Percentiles rank a stretch among this genome's conserved stretches.
Conservation (phyloP, 2,329 filamentous ascomycete species). For the Metarhizium anisopliae region DNA sequence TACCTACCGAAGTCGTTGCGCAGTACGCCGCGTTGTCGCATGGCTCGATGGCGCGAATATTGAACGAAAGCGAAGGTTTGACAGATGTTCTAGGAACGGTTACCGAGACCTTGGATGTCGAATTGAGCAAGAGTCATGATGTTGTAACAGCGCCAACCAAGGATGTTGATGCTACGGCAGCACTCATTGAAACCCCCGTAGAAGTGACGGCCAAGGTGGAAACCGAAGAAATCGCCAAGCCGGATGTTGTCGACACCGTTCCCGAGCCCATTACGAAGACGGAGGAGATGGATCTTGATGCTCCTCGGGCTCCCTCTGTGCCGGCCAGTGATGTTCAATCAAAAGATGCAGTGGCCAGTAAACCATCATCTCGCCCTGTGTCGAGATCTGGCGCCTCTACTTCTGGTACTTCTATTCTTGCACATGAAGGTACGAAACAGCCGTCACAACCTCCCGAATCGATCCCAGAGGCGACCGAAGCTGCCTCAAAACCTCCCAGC, state of each 20-base stretch:
- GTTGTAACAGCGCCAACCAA: neutral
- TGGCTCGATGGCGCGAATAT: slow-evolving; percentile 37
- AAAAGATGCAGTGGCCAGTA: neutral
- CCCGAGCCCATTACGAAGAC: slow-evolving; percentile 20
- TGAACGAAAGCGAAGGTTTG: slow-evolving; percentile 35
- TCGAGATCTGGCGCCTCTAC: slow-evolving; percentile 2
- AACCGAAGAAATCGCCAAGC: slow-evolving; percentile 1
- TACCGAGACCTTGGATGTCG: slow-evolving; percentile 9
- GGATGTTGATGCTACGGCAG: neutral
- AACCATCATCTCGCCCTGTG: slow-evolving; percentile 1
- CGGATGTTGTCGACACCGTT: neutral
- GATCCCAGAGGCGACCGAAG: slow-evolving; percentile 19
- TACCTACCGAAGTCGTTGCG: slow-evolving; percentile 31
- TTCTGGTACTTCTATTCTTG: neutral
- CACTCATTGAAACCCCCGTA: neutral
- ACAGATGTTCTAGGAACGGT: slow-evolving; percentile 31
- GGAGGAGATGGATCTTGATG: slow-evolving; percentile 33
- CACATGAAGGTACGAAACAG: neutral
- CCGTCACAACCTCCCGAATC: neutral
- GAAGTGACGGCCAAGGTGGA: neutral
- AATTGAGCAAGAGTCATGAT: neutral
- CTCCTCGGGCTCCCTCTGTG: slow-evolving; percentile 3
- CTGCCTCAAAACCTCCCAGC: slow-evolving; percentile 28
- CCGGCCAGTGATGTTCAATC: slow-evolving; percentile 2
- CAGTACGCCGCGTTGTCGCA: slow-evolving; percentile 40